A percentile compares a stretch with the other conserved stretches of the same genome.
These are phyloP conservation scores for Biancaea sappan DNA, from an alignment of 306 rosid species.

Conservation along the genomic window DNA sequence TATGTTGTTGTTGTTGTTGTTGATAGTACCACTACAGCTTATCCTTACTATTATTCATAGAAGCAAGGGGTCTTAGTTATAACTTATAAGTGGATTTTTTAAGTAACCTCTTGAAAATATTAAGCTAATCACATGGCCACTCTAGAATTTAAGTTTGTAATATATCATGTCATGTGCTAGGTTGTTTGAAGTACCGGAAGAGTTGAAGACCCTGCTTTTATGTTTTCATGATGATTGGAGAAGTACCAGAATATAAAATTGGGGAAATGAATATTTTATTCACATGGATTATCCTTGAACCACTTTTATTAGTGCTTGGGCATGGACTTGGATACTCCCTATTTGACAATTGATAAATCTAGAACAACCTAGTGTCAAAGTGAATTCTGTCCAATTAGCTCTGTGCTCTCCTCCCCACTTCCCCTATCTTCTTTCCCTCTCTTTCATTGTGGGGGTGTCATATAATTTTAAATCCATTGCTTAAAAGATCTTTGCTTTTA, in stretches of 20 bases:
- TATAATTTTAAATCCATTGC: background rate
- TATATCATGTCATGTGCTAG: background rate
- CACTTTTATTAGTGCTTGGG: background rate
- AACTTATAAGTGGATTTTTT: background rate
- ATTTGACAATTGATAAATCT: too few relatives aligned
- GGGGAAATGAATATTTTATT: background rate
- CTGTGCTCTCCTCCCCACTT: background rate
- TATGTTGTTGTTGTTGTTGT: too few relatives aligned
- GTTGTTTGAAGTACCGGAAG: background rate
- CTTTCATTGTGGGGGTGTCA: background rate
- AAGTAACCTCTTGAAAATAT: background rate
- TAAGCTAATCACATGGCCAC: background rate
- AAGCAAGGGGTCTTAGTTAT: background rate
- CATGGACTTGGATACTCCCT: too few relatives aligned
- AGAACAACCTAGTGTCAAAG: background rate
- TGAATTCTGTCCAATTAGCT: background rate
- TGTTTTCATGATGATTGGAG: background rate
- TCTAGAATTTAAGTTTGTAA: background rate
- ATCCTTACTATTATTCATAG: background rate
- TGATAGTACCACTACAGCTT: background rate
- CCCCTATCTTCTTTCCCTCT: background rate
- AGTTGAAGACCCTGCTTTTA: background rate
- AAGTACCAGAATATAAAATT: background rate
- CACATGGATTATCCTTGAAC: background rate
- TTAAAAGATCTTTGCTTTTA: constrained; percentile 9